Percentiles rank a stretch among this genome's conserved stretches.
These are phyloP conservation scores for Lasiosphaeriaceae sp. DNA, from an alignment of 495 filamentous ascomycete genomes.

Conservation along the genomic window DNA sequence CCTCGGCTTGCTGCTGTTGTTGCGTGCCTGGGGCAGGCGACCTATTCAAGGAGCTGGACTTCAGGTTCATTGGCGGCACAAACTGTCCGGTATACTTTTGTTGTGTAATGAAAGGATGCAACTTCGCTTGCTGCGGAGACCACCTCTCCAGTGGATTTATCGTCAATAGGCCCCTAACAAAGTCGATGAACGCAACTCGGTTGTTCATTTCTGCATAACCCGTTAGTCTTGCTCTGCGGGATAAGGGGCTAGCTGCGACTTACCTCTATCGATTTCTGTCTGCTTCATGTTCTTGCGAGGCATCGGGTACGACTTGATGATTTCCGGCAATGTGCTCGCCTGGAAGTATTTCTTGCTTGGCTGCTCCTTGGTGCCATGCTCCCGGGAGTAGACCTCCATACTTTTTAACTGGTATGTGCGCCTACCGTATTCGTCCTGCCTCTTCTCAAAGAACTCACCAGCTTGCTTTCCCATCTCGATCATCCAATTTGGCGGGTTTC, in stretches of 20 bases:
- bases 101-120: conserved; percentile 98
- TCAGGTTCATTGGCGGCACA: conserved; percentile 95
- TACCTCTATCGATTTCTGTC: conserved; percentile 92
- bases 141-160: conserved; percentile 96
- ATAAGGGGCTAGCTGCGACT: conserved; percentile 17
- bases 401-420: conserved; percentile 89
- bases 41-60: conserved; percentile 73
- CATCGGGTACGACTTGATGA: conserved; percentile 96
- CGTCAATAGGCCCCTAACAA: conserved; percentile 89
- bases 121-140: conserved; percentile 95
- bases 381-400: conserved; percentile 94
- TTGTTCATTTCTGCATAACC: conserved; percentile 84
- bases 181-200: conserved; percentile 97
- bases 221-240: conserved; percentile 1
- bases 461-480: conserved; percentile 98
- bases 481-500: conserved; percentile 97
- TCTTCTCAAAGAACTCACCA: conserved; percentile 96
- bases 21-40: conserved; percentile 95
- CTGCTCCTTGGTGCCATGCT: conserved; percentile 94
- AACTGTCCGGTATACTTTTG: conserved; percentile 95
- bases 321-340: conserved; percentile 88
- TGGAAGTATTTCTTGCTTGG: conserved; percentile 99
- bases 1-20: conserved; percentile 92
- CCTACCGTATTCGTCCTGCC: conserved; percentile 82
- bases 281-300: conserved; percentile 99